These are phyloP conservation scores for Moricandia moricandioides DNA, from an alignment of 345 rosid species.

Conservation along the genomic window DNA sequence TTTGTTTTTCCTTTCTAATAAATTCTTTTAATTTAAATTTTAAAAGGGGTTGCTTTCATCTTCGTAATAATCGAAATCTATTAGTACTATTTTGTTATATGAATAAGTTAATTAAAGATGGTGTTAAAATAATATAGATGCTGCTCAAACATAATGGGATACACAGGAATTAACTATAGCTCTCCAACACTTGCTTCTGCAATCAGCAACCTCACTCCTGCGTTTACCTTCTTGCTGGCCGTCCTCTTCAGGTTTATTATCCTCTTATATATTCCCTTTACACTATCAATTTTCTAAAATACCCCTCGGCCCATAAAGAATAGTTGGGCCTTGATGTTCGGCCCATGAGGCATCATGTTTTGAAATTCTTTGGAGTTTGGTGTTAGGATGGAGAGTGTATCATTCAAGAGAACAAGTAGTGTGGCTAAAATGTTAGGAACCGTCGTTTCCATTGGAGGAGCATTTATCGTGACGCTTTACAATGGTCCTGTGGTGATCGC, in stretches of 20 bases:
- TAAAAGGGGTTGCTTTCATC: background rate
- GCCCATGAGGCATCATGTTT: slow-evolving; percentile 7
- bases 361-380: background rate
- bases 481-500: slow-evolving; percentile 60
- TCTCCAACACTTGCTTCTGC: slow-evolving; percentile 96
- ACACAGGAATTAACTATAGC: slow-evolving; percentile 73
- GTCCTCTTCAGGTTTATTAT: slow-evolving; percentile 56
- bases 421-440: slow-evolving; percentile 84
- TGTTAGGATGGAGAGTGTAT: slow-evolving; percentile 71
- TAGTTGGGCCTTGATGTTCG: background rate
- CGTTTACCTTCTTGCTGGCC: slow-evolving; percentile 89
- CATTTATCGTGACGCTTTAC: slow-evolving; percentile 71
- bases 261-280: slow-evolving; percentile 13
- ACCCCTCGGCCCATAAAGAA: slow-evolving; percentile 21
- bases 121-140: slow-evolving; percentile 44
- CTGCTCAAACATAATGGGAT: slow-evolving; percentile 79
- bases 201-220: slow-evolving; percentile 93
- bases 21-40: background rate
- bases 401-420: slow-evolving; percentile 54
- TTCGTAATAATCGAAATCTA: slow-evolving; percentile 10
- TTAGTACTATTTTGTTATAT: background rate
- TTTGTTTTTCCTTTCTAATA: background rate
- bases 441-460: slow-evolving; percentile 69
- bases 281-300: slow-evolving; percentile 3
- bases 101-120: background rate